phyloP scores from a whole-genome alignment of 441 rosid genomes.

The Jatropha podagrica region DNA sequence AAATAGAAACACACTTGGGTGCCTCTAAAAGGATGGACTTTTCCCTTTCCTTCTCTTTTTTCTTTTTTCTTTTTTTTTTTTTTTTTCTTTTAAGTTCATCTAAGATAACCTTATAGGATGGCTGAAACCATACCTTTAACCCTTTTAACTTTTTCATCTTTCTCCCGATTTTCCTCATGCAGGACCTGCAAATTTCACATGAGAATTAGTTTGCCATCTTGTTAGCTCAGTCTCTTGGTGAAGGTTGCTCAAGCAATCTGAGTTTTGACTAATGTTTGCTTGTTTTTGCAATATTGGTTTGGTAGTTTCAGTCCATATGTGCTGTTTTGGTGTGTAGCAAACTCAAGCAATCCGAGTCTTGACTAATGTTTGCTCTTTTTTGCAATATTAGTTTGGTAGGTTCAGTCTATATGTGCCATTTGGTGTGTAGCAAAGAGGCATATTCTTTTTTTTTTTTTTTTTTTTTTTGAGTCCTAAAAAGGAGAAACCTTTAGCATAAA shows the following conservation, averaged over 20 bases:
- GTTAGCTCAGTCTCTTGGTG: background rate
- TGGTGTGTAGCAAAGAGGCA: background rate
- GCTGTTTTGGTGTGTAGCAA: background rate
- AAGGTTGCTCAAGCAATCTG: constrained; percentile 1
- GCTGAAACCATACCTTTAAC: constrained; percentile 42
- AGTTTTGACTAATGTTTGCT: background rate
- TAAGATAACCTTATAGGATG: background rate
- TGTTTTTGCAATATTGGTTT: constrained; percentile 7
- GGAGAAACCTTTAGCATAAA: background rate
- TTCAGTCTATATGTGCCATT: background rate
- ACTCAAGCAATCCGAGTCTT: constrained; percentile 1
- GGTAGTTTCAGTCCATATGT: constrained; percentile 3
- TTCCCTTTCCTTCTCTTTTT: background rate
- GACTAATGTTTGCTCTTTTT: background rate
- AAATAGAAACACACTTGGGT: background rate
- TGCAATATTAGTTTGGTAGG: constrained; percentile 3
- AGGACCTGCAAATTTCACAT: constrained; percentile 52
- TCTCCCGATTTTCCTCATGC: constrained; percentile 36
- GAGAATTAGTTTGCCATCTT: constrained; percentile 17
- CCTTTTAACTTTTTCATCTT: constrained; percentile 28
- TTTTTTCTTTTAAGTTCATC: background rate
- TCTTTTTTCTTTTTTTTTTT: too few relatives aligned
- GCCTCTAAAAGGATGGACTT: background rate
- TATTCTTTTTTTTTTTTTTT: too few relatives aligned
- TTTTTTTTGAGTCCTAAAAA: background rate